A percentile compares a stretch with the other conserved stretches of the same genome.
These are phyloP conservation scores for Posidonia australis DNA, from an alignment of 106 monocot genomes.

Conservation along the genomic window DNA sequence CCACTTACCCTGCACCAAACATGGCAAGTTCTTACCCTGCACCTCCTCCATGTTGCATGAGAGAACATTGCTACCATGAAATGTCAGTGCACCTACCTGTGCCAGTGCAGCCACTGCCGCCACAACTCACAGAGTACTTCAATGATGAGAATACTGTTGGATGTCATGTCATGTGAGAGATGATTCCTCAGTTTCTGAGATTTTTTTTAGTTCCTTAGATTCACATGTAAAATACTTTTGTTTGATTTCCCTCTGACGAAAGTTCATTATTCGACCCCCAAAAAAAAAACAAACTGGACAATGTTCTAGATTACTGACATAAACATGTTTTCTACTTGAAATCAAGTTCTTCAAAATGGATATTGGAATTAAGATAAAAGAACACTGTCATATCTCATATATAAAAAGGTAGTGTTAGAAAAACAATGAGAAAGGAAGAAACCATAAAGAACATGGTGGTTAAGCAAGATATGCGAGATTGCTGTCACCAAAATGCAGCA, in stretches of 20 bases:
- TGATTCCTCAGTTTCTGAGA: too few relatives aligned
- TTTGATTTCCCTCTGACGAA: background rate
- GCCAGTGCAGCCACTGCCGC: conserved; percentile 11
- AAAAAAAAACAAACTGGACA: too few relatives aligned
- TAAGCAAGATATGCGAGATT: too few relatives aligned
- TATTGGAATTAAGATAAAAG: background rate
- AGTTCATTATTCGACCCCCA: background rate
- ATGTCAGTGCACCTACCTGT: conserved; percentile 5
- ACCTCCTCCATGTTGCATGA: conserved; percentile 14
- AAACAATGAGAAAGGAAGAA: too few relatives aligned
- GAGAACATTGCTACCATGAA: conserved; percentile 18
- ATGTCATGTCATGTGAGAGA: conserved; percentile 51
- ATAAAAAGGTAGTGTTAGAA: too few relatives aligned
- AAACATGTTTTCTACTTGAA: background rate
- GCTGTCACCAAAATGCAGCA: too few relatives aligned
- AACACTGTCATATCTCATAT: too few relatives aligned
- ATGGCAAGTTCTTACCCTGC: conserved; percentile 14
- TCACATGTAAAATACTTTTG: background rate
- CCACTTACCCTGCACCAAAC: background rate
- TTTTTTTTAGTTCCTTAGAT: conserved; percentile 1
- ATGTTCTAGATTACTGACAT: background rate
- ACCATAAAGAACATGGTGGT: too few relatives aligned
- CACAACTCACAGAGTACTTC: conserved; percentile 56
- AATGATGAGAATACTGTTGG: conserved; percentile 78
- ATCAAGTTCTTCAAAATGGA: background rate